Percentiles rank a stretch among this genome's conserved stretches.
These are phyloP conservation scores for Podospora didyma DNA, from an alignment of 495 filamentous ascomycete genomes.

Conservation along the genomic window DNA sequence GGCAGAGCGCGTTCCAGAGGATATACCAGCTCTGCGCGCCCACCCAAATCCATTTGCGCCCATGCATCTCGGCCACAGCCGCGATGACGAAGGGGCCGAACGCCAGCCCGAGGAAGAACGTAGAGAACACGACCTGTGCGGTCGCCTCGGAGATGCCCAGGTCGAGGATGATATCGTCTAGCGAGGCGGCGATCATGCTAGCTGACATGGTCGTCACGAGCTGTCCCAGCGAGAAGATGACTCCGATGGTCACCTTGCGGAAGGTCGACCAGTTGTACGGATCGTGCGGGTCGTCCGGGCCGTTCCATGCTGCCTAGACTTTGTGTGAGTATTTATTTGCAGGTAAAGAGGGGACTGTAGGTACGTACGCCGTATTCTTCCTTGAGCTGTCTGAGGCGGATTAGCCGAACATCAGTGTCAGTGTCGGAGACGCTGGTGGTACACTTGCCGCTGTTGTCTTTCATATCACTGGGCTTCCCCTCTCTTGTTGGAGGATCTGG, in stretches of 20 bases:
- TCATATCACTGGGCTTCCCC: no score
- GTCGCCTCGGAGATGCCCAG: constrained; percentile 27
- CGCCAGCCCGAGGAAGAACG: constrained; percentile 51
- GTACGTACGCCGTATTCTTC: not conserved
- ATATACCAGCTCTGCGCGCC: constrained; percentile 30
- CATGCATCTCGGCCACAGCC: constrained; percentile 36
- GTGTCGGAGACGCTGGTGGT: no score
- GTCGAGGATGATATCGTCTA: constrained; percentile 32
- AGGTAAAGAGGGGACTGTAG: not conserved
- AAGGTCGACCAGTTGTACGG: constrained; percentile 54
- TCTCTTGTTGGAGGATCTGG: no score
- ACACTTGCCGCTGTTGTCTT: no score
- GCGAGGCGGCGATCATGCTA: constrained; percentile 36
- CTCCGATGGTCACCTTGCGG: constrained; percentile 55
- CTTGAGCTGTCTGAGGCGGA: not conserved
- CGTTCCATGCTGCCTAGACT: constrained; percentile 48
- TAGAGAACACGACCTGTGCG: constrained; percentile 42
- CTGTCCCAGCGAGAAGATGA: constrained; percentile 40
- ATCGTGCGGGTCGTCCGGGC: constrained; percentile 52
- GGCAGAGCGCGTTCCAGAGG: constrained; percentile 35
- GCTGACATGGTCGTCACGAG: constrained; percentile 30
- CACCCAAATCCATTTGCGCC: constrained; percentile 31
- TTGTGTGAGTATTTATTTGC: not conserved
- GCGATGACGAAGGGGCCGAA: constrained; percentile 40
- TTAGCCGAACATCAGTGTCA: not conserved